Evolutionary conservation across 192 early-diverging fungal genomes (phyloP).

Genomic region (Backusella westeae): DNA sequence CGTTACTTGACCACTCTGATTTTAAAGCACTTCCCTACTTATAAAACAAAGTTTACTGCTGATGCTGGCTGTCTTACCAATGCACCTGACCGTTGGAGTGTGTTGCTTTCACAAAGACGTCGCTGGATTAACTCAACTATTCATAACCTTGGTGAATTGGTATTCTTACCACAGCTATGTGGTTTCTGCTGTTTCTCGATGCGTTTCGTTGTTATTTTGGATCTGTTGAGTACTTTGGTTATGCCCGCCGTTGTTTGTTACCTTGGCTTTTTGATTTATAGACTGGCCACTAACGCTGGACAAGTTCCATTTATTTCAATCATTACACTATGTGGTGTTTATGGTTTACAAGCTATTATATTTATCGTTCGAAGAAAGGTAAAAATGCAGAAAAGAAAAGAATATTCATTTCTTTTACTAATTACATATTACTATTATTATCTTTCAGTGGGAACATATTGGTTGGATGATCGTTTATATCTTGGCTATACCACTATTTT

Average conservation of each 20-base stretch:
- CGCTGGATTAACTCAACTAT: conserved; percentile 99
- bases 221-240: conserved; percentile 87
- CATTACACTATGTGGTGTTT: conserved; percentile 79
- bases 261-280: conserved; percentile 80
- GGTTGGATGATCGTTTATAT: conserved; percentile 98
- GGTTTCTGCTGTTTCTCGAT: conserved; percentile 97
- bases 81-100: conserved; percentile 90
- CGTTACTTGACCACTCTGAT: conserved; percentile 91
- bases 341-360: conserved; percentile 72
- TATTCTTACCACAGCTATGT: conserved; percentile 91
- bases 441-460: conserved; percentile 76
- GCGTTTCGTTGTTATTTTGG: conserved; percentile 93
- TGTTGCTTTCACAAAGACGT: conserved; percentile 95
- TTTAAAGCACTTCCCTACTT: conserved; percentile 96
- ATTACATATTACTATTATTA: not conserved
- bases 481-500: conserved; percentile 86
- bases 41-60: conserved; percentile 88
- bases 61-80: conserved; percentile 91
- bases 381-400: conserved; percentile 12
- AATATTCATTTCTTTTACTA: not conserved
- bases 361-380: conserved; percentile 78
- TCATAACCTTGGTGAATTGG: conserved; percentile 94
- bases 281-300: conserved; percentile 47
- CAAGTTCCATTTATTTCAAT: conserved; percentile 80
- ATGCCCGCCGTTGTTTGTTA: conserved; percentile 92